Evolutionary conservation across 23 red algal species (phyloP).

Genomic region (Gracilaria caudata): DNA sequence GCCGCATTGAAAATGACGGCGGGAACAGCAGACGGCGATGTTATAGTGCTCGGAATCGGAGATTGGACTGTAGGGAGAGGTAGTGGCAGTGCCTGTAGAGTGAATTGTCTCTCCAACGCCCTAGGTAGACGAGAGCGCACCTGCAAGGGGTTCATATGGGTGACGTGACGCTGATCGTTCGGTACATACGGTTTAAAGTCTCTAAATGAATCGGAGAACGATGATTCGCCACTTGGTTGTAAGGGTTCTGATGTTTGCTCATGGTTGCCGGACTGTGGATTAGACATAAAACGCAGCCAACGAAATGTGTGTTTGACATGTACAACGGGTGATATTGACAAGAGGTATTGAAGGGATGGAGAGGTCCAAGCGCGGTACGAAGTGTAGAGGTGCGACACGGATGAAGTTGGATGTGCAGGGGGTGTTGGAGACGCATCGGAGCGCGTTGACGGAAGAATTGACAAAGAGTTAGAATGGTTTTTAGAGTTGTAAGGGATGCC

Average conservation of each 20-base stretch:
- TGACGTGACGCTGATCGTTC: background rate
- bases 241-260: background rate
- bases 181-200: background rate
- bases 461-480: background rate
- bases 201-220: background rate
- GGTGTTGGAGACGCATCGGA: background rate
- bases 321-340: conserved; percentile 1
- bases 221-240: background rate
- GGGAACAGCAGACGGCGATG: background rate
- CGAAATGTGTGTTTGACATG: background rate
- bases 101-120: background rate
- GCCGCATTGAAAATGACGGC: background rate
- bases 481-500: background rate
- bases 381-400: background rate
- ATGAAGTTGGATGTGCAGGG: background rate
- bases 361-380: background rate
- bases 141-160: background rate
- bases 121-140: background rate
- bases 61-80: background rate
- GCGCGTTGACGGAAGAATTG: background rate
- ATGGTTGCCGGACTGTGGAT: background rate
- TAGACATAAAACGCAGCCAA: background rate
- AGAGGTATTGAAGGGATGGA: background rate
- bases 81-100: background rate
- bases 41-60: background rate